A percentile compares a stretch with the other conserved stretches of the same genome.
Evolutionary conservation across 164 flowering plant genomes (phyloP).

Genomic region (Warburgia ugandensis): DNA sequence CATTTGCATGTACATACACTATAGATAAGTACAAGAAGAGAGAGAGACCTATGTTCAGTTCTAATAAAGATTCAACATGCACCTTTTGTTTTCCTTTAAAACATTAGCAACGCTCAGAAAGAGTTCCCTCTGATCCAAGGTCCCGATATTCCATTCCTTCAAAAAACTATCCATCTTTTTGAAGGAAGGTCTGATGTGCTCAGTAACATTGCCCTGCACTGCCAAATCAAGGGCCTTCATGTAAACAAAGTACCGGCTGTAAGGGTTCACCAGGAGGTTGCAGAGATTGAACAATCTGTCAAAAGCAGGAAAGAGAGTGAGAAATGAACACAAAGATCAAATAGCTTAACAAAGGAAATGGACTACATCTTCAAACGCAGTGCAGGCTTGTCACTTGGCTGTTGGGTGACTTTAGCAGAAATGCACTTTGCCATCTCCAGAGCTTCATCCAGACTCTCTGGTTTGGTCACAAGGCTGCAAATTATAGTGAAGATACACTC

Average conservation of each 20-base stretch:
- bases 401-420: conserved; percentile 53
- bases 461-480: conserved; percentile 76
- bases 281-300: conserved; percentile 86
- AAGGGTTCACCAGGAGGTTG: conserved; percentile 76
- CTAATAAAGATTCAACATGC: too few relatives aligned
- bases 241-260: conserved; percentile 71
- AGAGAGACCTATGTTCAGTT: too few relatives aligned
- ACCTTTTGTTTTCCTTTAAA: conserved; percentile 76
- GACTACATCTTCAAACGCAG: conserved; percentile 84
- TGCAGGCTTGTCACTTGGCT: conserved; percentile 77
- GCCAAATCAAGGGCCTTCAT: conserved; percentile 78
- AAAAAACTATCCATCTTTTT: conserved; percentile 75
- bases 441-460: conserved; percentile 61
- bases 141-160: conserved; percentile 83
- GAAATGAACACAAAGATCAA: not conserved
- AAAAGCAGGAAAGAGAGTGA: conserved; percentile 9
- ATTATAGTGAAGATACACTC: conserved; percentile 82
- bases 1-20: too few relatives aligned
- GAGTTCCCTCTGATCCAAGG: conserved; percentile 70
- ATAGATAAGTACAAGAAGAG: too few relatives aligned
- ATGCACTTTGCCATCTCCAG: conserved; percentile 79
- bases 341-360: conserved; percentile 1
- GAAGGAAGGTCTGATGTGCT: conserved; percentile 68
- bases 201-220: conserved; percentile 64
- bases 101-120: conserved; percentile 65